Evolutionary conservation across 495 filamentous ascomycete genomes (phyloP), one percentile per base, ranked within the genome.

Genomic region (Neurospora sp.): DNA sequence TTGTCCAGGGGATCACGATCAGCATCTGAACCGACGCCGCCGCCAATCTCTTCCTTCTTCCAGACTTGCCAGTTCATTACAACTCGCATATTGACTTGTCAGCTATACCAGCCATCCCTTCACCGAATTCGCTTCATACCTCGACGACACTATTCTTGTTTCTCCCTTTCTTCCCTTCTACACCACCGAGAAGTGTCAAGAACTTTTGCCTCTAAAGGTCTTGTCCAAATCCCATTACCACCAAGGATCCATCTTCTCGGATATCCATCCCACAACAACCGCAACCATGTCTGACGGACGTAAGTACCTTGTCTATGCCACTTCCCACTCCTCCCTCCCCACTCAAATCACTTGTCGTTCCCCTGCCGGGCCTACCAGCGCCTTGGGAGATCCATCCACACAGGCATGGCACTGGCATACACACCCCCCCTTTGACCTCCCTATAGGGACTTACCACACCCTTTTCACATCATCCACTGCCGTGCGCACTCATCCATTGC

Each of bases 221-320:
- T 61, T 65, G 0, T 8, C 6, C 53, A 14, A 35, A 65, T 65
- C 14, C 14, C 31, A 65, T 17, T 7, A 17, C 53, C 27, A 65
- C 53, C 27, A 35, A 61, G 27, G 27, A 61, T 61, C 53, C 71
- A 3, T 68, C 38, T 41, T 39, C 22, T 59, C 61, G 45, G 27
- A 38, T 31, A 68, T 27, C 31, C 12, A 22, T 53, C 61, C 12
- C 37, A 61, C 20, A 65, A 45, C 31, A 61, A 53, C 44, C 74
- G 72, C 59, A 48, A 77, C 69, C 31, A 81, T 81, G 79, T 68
- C 78, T 41, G 79, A 81, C 75, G 79, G 79, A 76, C 76, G 79
- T 81, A 79, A 40, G 79, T 81, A 41, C 70, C 42, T 53, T 40
- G 53, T 37, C 7, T 31, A 8, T 35, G 27, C 37, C 44, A 42